These are phyloP conservation scores for Plantago ovata DNA, from an alignment of 257 asterid species.

Conservation along the genomic window DNA sequence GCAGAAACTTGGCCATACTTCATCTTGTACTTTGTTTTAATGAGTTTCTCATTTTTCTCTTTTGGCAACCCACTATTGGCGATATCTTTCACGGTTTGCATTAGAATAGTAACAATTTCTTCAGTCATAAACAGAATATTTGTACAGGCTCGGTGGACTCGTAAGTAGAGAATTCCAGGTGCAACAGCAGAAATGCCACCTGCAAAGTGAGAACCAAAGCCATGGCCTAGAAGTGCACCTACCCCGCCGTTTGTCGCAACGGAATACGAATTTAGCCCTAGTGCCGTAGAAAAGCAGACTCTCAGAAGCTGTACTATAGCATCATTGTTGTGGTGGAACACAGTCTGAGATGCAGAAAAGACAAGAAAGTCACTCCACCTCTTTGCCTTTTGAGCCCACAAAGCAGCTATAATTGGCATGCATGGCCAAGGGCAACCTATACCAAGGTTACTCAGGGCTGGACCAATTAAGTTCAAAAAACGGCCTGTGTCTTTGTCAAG, in stretches of 20 bases:
- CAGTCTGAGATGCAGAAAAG: slow-evolving; percentile 77
- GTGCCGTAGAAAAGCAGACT: slow-evolving; percentile 72
- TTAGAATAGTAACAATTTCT: slow-evolving; percentile 69
- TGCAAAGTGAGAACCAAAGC: slow-evolving; percentile 69
- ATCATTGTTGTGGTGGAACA: slow-evolving; percentile 78
- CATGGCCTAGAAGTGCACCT: slow-evolving; percentile 96
- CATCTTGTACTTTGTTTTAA: slow-evolving; percentile 44
- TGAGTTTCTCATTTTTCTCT: slow-evolving; percentile 56
- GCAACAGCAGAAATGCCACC: slow-evolving; percentile 85
- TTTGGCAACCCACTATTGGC: slow-evolving; percentile 49
- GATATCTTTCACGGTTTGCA: slow-evolving; percentile 71
- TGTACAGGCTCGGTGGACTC: slow-evolving; percentile 84
- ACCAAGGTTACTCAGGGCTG: slow-evolving; percentile 67
- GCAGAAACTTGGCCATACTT: slow-evolving; percentile 86
- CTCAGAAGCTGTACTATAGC: slow-evolving; percentile 89
- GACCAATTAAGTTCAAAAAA: slow-evolving; percentile 58
- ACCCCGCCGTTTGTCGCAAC: slow-evolving; percentile 64
- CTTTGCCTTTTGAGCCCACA: slow-evolving; percentile 91
- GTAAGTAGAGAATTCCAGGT: slow-evolving; percentile 83
- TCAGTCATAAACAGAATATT: slow-evolving; percentile 69
- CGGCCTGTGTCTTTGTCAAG: slow-evolving; percentile 66
- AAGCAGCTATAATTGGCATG: slow-evolving; percentile 74
- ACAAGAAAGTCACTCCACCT: slow-evolving; percentile 93
- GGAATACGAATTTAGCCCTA: slow-evolving; percentile 58
- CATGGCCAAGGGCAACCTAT: slow-evolving; percentile 98